Evolutionary conservation across 2,329 filamentous ascomycete genomes (phyloP).

Genomic region (Fusarium abutilonis): DNA sequence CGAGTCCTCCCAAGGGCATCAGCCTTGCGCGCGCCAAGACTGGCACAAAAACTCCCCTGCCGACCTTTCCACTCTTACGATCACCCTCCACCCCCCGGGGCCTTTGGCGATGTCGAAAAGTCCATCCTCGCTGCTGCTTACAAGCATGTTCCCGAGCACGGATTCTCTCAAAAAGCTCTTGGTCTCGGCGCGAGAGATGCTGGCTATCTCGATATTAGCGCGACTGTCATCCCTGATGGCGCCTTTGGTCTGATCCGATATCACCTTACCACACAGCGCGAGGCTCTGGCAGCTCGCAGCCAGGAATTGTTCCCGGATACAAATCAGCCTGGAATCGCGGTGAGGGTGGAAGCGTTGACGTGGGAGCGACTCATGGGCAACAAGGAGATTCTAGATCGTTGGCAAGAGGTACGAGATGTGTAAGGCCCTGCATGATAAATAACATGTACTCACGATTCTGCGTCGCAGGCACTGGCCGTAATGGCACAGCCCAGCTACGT

Average conservation of each 20-base stretch:
- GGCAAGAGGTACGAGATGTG: conserved; percentile 78
- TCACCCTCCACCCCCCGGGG: conserved; percentile 65
- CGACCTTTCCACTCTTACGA: conserved; percentile 77
- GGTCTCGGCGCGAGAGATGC: conserved; percentile 82
- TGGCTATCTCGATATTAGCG: conserved; percentile 86
- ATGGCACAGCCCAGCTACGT: conserved; percentile 88
- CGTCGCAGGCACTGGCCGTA: conserved; percentile 79
- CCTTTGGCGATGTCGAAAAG: conserved; percentile 75
- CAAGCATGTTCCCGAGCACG: conserved; percentile 78
- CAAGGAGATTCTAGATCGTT: conserved; percentile 74
- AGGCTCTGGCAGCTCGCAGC: conserved; percentile 61
- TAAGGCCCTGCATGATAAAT: neutral
- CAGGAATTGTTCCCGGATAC: conserved; percentile 53
- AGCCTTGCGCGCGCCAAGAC: conserved; percentile 25
- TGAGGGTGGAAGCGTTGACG: conserved; percentile 75
- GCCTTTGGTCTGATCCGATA: conserved; percentile 84
- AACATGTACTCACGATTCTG: conserved; percentile 21
- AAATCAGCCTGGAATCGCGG: conserved; percentile 59
- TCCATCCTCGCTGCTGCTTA: conserved; percentile 85
- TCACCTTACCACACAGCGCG: conserved; percentile 75
- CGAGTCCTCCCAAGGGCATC: conserved; percentile 30
- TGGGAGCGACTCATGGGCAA: conserved; percentile 84
- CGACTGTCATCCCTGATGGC: conserved; percentile 81
- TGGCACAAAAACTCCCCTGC: conserved; percentile 23
- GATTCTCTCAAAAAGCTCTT: conserved; percentile 81